Evolutionary conservation across 148 eudicot genomes (phyloP).

Genomic region (Chenopodium formosanum): DNA sequence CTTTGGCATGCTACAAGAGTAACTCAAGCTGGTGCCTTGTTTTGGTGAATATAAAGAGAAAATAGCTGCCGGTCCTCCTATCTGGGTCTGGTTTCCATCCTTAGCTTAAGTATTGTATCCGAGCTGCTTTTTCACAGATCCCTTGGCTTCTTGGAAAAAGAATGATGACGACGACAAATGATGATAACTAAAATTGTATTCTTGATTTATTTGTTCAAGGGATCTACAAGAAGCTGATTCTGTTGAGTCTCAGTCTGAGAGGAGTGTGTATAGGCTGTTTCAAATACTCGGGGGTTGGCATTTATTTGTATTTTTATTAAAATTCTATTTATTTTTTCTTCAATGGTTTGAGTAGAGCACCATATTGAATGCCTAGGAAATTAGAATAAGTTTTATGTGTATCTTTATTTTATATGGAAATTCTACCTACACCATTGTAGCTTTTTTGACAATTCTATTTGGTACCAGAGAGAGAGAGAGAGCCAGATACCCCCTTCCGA

Average conservation of each 20-base stretch:
- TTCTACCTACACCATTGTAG: background rate
- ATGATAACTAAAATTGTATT: conserved; percentile 12
- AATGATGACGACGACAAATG: conserved; percentile 18
- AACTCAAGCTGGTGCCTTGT: conserved; percentile 9
- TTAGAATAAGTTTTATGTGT: conserved; percentile 15
- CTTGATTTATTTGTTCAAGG: conserved; percentile 21
- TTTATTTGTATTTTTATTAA: conserved; percentile 25
- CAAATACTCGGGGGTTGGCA: conserved; percentile 7
- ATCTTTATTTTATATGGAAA: background rate
- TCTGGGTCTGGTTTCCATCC: conserved; percentile 6
- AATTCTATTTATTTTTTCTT: conserved; percentile 13
- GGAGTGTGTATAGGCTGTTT: conserved; percentile 26
- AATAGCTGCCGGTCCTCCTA: conserved; percentile 14
- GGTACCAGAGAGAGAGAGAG: background rate
- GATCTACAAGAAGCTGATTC: conserved; percentile 6
- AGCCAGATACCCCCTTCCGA: background rate
- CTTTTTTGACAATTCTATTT: background rate
- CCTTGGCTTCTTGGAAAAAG: background rate
- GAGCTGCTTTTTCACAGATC: conserved; percentile 5
- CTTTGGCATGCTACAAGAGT: conserved; percentile 14
- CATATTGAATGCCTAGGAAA: conserved; percentile 7
- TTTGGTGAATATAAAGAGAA: conserved; percentile 16
- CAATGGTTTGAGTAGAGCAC: conserved; percentile 7
- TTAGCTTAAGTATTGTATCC: background rate
- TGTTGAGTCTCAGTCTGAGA: conserved; percentile 20